These are phyloP conservation scores for Hypoxylon sp. DNA, from an alignment of 2,329 filamentous ascomycete species.

Conservation along the genomic window DNA sequence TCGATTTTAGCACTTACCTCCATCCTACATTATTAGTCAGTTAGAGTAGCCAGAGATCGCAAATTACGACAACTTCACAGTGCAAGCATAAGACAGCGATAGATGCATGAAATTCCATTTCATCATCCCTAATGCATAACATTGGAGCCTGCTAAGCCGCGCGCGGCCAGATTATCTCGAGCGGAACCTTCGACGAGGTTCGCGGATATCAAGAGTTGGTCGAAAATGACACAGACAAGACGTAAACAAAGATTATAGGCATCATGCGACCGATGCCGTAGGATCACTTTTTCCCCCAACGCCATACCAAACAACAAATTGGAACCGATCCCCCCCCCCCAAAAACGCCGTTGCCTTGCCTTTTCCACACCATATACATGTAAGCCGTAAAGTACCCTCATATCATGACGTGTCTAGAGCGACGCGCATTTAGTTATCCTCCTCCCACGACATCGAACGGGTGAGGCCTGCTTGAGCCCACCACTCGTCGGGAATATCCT, in stretches of 20 bases:
- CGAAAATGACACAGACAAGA: neutral
- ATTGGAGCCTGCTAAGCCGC: neutral
- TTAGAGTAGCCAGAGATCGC: neutral
- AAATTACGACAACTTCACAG: neutral
- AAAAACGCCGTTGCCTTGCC: neutral
- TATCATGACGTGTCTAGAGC: neutral
- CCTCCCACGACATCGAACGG: conserved; percentile 64
- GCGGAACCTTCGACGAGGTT: neutral
- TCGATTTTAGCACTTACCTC: too few relatives aligned
- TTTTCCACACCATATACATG: neutral
- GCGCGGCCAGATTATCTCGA: neutral
- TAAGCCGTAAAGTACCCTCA: neutral
- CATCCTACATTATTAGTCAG: neutral
- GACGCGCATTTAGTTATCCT: conserved; percentile 38
- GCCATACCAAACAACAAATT: conserved; percentile 2
- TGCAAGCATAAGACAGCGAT: neutral
- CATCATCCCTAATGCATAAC: neutral
- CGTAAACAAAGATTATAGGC: neutral
- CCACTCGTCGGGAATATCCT: conserved; percentile 85
- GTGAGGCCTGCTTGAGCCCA: conserved; percentile 79
- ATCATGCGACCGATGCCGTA: neutral
- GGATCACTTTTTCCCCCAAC: conserved; percentile 15
- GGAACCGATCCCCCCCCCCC: neutral
- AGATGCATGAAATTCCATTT: neutral
- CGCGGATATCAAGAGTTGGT: neutral